These are phyloP conservation scores for Amaranthus cruentus DNA, from an alignment of 148 eudicot genomes.

Conservation along the genomic window DNA sequence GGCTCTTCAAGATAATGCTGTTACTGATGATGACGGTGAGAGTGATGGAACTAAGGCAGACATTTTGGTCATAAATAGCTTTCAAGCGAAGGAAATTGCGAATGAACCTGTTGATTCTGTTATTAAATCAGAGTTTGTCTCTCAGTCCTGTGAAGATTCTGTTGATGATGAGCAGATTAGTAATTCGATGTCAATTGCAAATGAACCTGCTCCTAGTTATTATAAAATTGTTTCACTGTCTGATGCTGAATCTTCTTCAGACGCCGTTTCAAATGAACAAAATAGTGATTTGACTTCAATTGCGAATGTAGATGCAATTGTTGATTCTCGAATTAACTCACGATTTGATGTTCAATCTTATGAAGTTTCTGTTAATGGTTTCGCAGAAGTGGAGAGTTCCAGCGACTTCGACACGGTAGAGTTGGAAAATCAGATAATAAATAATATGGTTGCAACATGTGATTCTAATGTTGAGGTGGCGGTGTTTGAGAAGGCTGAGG, in stretches of 20 bases:
- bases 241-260: not conserved
- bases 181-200: not conserved
- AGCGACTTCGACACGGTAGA: not conserved
- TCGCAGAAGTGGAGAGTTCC: not conserved
- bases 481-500: not conserved
- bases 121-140: not conserved
- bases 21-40: not conserved
- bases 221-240: not conserved
- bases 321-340: no score
- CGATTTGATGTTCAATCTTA: not conserved
- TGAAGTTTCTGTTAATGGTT: not conserved
- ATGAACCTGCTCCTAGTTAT: constrained; percentile 5
- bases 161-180: constrained; percentile 8
- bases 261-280: not conserved
- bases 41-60: not conserved
- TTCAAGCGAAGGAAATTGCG: not conserved
- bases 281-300: not conserved
- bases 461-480: not conserved
- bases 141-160: constrained; percentile 10
- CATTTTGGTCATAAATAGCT: not conserved
- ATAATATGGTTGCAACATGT: not conserved
- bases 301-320: not conserved
- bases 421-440: not conserved
- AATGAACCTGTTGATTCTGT: not conserved
- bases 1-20: not conserved